These are phyloP conservation scores for Blastobotrys proliferans DNA, from an alignment of 1,139 yeast species.

Conservation along the genomic window DNA sequence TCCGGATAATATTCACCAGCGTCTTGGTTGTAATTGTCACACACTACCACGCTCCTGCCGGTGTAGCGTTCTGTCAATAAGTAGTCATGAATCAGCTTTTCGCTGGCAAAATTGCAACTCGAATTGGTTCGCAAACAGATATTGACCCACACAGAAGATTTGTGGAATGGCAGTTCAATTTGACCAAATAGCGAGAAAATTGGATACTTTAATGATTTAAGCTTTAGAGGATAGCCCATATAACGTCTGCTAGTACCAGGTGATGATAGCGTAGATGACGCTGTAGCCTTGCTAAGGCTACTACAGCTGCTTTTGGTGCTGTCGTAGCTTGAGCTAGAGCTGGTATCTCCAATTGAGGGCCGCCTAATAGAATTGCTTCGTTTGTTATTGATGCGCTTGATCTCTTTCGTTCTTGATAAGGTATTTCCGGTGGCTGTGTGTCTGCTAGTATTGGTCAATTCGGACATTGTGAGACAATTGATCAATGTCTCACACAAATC, in stretches of 20 bases:
- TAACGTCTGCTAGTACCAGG: too few relatives aligned
- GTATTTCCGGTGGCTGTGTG: neutral
- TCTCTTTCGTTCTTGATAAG: slow-evolving; percentile 1
- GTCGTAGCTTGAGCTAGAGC: neutral
- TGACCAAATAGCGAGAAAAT: slow-evolving; percentile 8
- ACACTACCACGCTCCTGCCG: slow-evolving; percentile 1
- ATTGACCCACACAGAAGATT: slow-evolving; percentile 8
- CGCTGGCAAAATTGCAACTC: slow-evolving; percentile 7
- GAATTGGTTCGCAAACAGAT: slow-evolving; percentile 7
- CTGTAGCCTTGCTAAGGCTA: neutral
- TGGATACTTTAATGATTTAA: slow-evolving; percentile 3
- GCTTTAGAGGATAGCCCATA: slow-evolving; percentile 10
- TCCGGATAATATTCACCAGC: neutral
- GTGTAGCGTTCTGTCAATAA: neutral
- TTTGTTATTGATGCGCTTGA: too few relatives aligned
- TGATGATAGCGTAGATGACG: neutral
- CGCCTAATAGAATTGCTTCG: too few relatives aligned
- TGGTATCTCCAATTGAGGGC: too few relatives aligned
- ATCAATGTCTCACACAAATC: too few relatives aligned
- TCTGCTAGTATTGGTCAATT: too few relatives aligned
- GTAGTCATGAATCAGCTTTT: slow-evolving; percentile 5
- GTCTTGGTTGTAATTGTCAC: slow-evolving; percentile 5
- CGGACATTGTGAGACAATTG: too few relatives aligned
- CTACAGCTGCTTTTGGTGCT: neutral
- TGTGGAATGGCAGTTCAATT: neutral